Conservation (phyloP, 352 stramenopile genomes). For the Globisporangium middletonii region DNA sequence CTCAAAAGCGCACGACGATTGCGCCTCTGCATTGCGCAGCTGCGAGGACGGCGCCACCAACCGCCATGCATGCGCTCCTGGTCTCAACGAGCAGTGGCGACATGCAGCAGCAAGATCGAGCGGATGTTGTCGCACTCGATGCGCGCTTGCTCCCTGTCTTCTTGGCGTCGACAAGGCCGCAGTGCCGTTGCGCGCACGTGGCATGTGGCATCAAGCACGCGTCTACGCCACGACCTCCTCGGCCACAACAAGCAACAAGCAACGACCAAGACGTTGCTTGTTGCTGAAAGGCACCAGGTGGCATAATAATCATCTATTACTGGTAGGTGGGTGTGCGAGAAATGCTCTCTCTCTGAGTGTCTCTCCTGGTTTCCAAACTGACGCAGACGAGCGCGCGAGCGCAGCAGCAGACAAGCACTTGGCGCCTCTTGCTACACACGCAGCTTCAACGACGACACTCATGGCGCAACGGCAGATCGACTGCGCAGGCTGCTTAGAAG, state of each 20-base stretch:
- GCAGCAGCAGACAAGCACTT: neutral
- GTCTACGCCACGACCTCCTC: too few species aligned
- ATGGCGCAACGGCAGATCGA: neutral
- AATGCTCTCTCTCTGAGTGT: neutral
- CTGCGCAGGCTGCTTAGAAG: slow-evolving; percentile 28
- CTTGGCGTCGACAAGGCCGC: too few species aligned
- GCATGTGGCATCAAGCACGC: too few species aligned
- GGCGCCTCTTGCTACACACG: neutral
- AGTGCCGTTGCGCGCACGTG: too few species aligned
- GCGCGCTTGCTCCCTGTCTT: too few species aligned
- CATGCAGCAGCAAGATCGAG: too few species aligned
- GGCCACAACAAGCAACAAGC: too few species aligned
- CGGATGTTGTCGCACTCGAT: too few species aligned
- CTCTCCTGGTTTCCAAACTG: slow-evolving; percentile 10
- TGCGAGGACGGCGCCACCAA: too few species aligned
- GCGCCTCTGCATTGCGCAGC: neutral
- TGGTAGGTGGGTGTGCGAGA: slow-evolving; percentile 16
- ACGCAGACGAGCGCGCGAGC: slow-evolving; percentile 1
- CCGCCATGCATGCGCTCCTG: too few species aligned
- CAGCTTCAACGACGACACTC: neutral
- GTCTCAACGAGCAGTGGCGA: too few species aligned
- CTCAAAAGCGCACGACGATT: neutral
- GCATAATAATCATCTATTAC: slow-evolving; percentile 46
- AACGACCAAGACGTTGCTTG: too few species aligned
- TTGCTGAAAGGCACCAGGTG: neutral